These are phyloP conservation scores for Cyberlindnera mississippiensis DNA, from an alignment of 805 yeast species.

Conservation along the genomic window DNA sequence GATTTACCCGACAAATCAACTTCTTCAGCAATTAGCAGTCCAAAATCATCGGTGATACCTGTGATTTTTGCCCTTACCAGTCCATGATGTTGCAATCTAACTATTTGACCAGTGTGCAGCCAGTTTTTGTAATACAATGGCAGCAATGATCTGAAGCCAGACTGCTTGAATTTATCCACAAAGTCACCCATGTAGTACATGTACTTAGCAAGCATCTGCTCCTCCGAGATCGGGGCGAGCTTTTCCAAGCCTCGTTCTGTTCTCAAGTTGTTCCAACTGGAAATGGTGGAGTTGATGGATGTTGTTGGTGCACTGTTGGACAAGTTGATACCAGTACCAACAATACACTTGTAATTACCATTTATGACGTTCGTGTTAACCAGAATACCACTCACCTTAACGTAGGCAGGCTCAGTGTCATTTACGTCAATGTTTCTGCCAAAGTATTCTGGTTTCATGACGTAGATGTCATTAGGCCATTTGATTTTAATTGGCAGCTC, in stretches of 20 bases:
- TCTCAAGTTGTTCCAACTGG: constrained; percentile 53
- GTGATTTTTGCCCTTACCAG: constrained; percentile 56
- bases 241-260: constrained; percentile 33
- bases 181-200: constrained; percentile 63
- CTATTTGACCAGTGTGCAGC: constrained; percentile 78
- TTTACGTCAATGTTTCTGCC: constrained; percentile 37
- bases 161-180: constrained; percentile 49
- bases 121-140: constrained; percentile 74
- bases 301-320: constrained; percentile 89
- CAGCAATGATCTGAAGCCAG: constrained; percentile 69
- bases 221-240: constrained; percentile 33
- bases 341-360: constrained; percentile 58
- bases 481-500: constrained; percentile 78
- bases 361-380: constrained; percentile 72
- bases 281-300: constrained; percentile 70
- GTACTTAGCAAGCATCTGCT: constrained; percentile 60
- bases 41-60: constrained; percentile 85
- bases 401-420: constrained; percentile 60
- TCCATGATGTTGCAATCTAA: constrained; percentile 55
- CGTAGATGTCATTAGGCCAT: constrained; percentile 96
- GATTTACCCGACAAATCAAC: constrained; percentile 40
- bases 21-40: constrained; percentile 75
- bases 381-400: constrained; percentile 79
- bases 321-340: constrained; percentile 87
- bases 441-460: constrained; percentile 59